Conservation (phyloP, 148 eudicot species). For the Dysphania ambrosioides region DNA sequence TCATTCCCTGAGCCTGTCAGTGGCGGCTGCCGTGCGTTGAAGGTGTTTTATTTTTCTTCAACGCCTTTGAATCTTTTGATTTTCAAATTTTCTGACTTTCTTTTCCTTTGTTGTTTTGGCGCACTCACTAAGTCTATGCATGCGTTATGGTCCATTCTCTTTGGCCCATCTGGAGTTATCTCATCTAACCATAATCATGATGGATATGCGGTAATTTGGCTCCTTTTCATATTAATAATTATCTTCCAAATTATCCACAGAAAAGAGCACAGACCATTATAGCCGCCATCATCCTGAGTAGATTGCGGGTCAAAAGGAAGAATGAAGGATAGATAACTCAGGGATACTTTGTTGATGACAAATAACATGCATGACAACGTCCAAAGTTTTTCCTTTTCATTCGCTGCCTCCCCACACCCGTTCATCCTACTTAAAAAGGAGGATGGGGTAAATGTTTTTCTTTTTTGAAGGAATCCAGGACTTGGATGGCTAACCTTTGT, state of each 20-base stretch:
- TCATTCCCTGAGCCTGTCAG: too few relatives aligned
- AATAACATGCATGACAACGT: constrained; percentile 1
- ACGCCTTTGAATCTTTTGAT: too few relatives aligned
- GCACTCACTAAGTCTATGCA: too few relatives aligned
- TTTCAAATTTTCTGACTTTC: too few relatives aligned
- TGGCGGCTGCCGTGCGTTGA: too few relatives aligned
- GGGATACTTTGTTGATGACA: constrained; percentile 12
- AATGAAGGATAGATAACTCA: constrained; percentile 23
- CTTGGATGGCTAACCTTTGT: too few relatives aligned
- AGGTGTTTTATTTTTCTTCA: too few relatives aligned
- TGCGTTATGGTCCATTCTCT: too few relatives aligned
- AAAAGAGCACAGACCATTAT: not conserved
- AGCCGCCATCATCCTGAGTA: constrained; percentile 14
- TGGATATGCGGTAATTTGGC: not conserved
- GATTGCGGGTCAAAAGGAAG: constrained; percentile 11
- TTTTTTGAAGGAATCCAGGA: not conserved
- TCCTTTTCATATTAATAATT: not conserved
- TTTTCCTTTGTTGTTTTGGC: too few relatives aligned
- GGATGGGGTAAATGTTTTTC: not conserved
- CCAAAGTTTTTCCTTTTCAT: constrained; percentile 1
- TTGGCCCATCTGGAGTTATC: too few relatives aligned
- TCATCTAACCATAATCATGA: too few relatives aligned
- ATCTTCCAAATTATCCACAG: not conserved
- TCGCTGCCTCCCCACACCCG: not conserved
- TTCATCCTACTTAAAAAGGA: not conserved